Evolutionary conservation across 192 early-diverging fungal species (phyloP).

Genomic region (Thamnidium elegans): DNA sequence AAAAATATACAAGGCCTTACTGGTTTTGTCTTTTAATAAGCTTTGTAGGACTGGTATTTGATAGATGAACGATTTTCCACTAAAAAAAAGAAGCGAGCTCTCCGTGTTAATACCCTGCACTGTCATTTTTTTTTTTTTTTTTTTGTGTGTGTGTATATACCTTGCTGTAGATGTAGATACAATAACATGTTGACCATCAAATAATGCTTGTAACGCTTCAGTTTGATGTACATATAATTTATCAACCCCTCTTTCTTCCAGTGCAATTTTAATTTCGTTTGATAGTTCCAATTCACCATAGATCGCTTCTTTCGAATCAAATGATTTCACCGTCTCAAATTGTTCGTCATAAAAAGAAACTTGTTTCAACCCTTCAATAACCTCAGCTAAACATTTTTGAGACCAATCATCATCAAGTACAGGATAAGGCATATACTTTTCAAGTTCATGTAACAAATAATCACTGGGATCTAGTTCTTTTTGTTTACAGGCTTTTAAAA

Average conservation of each 20-base stretch:
- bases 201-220: constrained; percentile 54
- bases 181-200: constrained; percentile 52
- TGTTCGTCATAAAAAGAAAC: constrained; percentile 42
- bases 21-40: constrained; percentile 40
- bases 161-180: constrained; percentile 71
- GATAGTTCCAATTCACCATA: constrained; percentile 1
- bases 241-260: constrained; percentile 29
- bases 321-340: constrained; percentile 19
- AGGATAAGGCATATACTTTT: background rate
- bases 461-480: background rate
- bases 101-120: background rate
- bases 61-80: constrained; percentile 80
- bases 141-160: too few species aligned
- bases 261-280: constrained; percentile 2
- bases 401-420: background rate
- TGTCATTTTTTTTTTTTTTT: background rate
- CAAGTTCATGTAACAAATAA: background rate
- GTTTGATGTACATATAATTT: constrained; percentile 74
- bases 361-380: background rate
- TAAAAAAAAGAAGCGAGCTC: constrained; percentile 18
- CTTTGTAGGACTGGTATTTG: constrained; percentile 63
- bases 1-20: constrained; percentile 60
- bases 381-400: background rate
- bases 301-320: background rate
- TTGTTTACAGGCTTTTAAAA: background rate